phyloP scores from a whole-genome alignment of 2,329 filamentous ascomycete genomes.

The Penicillium digitatum region DNA sequence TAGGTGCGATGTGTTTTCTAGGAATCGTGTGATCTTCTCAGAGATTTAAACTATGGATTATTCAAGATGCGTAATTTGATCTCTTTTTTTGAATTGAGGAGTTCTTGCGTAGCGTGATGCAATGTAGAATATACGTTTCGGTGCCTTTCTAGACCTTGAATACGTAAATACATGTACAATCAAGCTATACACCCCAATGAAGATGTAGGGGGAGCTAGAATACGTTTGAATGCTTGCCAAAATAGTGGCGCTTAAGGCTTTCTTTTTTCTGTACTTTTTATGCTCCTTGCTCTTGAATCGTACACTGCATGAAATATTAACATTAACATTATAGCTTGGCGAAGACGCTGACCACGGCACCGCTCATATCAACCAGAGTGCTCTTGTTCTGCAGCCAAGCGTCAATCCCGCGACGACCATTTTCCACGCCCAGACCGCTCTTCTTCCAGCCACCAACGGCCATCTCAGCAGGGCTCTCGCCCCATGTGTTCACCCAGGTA shows the following conservation, averaged over 20 bases:
- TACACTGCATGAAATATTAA: slow-evolving; percentile 7
- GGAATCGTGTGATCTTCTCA: not conserved
- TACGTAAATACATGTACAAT: not conserved
- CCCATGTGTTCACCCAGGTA: slow-evolving; percentile 91
- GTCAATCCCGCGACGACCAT: slow-evolving; percentile 72
- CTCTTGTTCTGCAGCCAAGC: slow-evolving; percentile 86
- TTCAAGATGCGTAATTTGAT: not conserved
- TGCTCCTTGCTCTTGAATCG: not conserved
- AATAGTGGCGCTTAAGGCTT: not conserved
- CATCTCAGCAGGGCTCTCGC: slow-evolving; percentile 90
- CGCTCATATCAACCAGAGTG: slow-evolving; percentile 77
- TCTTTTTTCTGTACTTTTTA: not conserved
- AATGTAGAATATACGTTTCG: not conserved
- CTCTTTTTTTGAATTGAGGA: too few relatives aligned
- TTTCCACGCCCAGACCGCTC: slow-evolving; percentile 83
- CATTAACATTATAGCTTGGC: slow-evolving; percentile 55
- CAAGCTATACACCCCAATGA: too few relatives aligned
- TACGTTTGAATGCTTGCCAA: too few relatives aligned
- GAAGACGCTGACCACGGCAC: slow-evolving; percentile 67
- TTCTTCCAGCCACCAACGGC: slow-evolving; percentile 88
- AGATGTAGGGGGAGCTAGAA: not conserved
- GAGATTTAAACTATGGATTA: not conserved
- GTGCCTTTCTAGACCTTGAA: not conserved
- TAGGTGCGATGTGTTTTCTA: not conserved
- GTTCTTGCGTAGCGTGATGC: not conserved